Base-by-base conservation (phyloP, 2,329 filamentous ascomycete species). In the Akanthomyces uredinophilus region DNA sequence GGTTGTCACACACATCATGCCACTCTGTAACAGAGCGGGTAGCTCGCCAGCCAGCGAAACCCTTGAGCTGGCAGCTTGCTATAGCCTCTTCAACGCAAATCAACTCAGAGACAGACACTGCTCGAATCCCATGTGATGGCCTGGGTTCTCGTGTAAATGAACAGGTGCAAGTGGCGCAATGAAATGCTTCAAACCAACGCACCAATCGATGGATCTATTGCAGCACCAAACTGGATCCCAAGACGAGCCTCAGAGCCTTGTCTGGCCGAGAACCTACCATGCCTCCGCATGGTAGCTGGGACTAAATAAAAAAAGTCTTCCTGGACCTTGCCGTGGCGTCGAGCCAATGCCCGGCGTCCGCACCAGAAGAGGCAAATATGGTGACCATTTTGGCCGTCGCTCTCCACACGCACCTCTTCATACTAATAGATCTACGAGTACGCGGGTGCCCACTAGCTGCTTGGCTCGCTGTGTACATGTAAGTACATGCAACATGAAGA, bases 1-100 rank as follows among this genome's bases (percentile, higher is more conserved):
- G 11, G 5, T 51, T 53, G 50, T 60, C 50, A 60, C 54, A 47
- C 49, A 60, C 49, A 60, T 47, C 20, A 53, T 54, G 39, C 35
- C 29, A 53, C 10, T 32, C 24, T 29, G 44, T 13, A 16, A 27
- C 5, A 14, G 14, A 32, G 16, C 20, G 39, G 7, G 5, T 16
- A 41, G 24, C 41, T 57, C 18, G 27, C 13, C 32, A 24, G 43
- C 20, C 7, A 24, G 7, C 10, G n/a, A 37, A 49, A 47, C 27
- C 10, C n/a, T 27, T 14, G 29, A 41, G 54, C 54, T 46, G 14
- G 13, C n/a, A 35, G 22, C 35, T 60, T 37, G 24, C 20, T 6
- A 29, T 37, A n/a, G n/a, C 8, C 8, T 6, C 16, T 54, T 32
- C 16, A 22, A 18, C n/a, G n/a, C 6, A 10, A 20, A 20, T 16